Evolutionary conservation across 208 protist genomes (phyloP), one percentile per base, ranked within the genome.

Genomic region (Herpetomonas tarakana): DNA sequence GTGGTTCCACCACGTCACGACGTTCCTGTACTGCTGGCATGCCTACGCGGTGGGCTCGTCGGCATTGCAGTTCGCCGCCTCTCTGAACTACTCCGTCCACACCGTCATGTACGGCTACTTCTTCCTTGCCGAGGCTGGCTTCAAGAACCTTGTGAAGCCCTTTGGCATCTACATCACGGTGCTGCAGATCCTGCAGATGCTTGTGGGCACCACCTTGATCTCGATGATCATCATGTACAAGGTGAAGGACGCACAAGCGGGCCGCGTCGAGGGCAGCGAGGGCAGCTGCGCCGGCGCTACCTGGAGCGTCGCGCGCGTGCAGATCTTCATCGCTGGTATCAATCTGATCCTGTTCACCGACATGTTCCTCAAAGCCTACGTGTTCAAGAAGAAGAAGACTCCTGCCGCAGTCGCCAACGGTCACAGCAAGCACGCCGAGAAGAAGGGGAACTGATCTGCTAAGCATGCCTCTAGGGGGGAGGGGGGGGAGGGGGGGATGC

Each of bases 51-150:
- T 54, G 11, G 65, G 74, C 26, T 81, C 80, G 55, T 76, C 68
- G 44, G 73, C 74, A 49, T 73, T 90, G 24, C 59, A 90, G 46
- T 92, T 76, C 65, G 97, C 93, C 50, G 83, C 86, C 16, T 67
- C 83, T 4, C 86, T 97, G 80, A 98, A 98, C 70, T 93, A 94
- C 74, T 78, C 71, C 24, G 93, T 98, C n/a, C 96, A 98, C 76
- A 78, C 89, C 7, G 78, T 97, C 74, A 98, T 98, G 94, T 98
- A 98, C 76, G 81, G 83, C 6, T 98, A 98, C 77, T 98, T 97
- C 67, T 76, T 78, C 38, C 46, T 95, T 21, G 78, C 75, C 7
- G 86, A 80, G 25, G 71, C 74, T 16, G 83, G 86, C 35, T 65
- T 78, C 59, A 72, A 76, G 67, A 70, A 74, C 41, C 58, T 91